phyloP scores from a whole-genome alignment of 257 asterid genomes.

The Nyctanthes arbortristis region DNA sequence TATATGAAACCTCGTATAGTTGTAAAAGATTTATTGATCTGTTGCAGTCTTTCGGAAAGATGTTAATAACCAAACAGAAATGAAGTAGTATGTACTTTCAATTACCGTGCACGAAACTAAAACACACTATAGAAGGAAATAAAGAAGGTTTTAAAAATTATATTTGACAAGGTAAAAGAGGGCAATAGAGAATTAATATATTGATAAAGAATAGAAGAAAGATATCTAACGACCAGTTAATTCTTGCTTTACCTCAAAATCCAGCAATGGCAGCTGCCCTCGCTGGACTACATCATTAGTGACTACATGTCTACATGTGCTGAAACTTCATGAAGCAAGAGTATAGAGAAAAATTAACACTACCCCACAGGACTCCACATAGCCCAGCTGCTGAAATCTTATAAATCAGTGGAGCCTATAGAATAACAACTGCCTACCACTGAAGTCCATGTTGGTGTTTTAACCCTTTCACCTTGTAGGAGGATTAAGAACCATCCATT shows the following conservation, averaged over 20 bases:
- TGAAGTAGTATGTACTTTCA: background rate
- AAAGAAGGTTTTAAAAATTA: background rate
- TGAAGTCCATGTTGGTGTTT: background rate
- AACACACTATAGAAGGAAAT: background rate
- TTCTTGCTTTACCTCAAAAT: background rate
- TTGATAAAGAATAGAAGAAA: background rate
- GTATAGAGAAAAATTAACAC: background rate
- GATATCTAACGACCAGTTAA: background rate
- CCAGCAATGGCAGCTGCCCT: background rate
- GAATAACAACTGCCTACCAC: background rate
- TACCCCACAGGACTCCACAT: too few relatives aligned
- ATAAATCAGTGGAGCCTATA: too few relatives aligned
- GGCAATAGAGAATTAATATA: background rate
- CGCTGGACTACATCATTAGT: background rate
- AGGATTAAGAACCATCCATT: too few relatives aligned
- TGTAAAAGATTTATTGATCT: background rate
- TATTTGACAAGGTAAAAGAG: background rate
- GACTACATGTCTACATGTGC: background rate
- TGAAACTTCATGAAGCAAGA: background rate
- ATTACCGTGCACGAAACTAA: background rate
- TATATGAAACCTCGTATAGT: background rate
- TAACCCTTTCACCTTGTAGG: background rate
- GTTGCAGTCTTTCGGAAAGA: background rate
- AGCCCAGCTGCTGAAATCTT: too few relatives aligned
- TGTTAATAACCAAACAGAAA: background rate